Base-by-base conservation (phyloP, 345 rosid species). In the Chamaenerion angustifolium region DNA sequence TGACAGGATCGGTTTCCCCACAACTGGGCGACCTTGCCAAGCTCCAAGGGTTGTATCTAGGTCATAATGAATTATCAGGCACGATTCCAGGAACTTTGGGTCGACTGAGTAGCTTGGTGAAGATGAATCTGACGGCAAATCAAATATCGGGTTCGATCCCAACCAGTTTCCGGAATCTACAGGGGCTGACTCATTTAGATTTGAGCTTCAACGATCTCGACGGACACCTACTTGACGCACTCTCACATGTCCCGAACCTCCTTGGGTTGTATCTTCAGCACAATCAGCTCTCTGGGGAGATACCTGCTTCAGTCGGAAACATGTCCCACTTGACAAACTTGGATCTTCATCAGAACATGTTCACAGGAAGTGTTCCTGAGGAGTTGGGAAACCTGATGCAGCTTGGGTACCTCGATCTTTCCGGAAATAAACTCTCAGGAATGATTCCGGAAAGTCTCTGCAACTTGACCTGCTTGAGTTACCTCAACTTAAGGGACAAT, bases 31-130 rank as follows among this genome's bases (percentile, higher is more conserved):
- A 65, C 56, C 69, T 75, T 51, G 68, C 50, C 45, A 84, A 70
- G 77, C 77, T 92, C 41, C 98, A 92, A 67, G 98, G 94, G 51
- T 50, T 92, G 46, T 80, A 76, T 70, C 58, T 88, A 68, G 94
- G 77, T 19, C 72, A 76, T 45, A 87, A 92, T 71, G 76, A 58
- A 49, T 87, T 92, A 47, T 42, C 58, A 10, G 96, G 98, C 17
- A 50, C 59, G 46, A 72, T 92, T 55, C 98, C 98, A 1, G 75
- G 66, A 56, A 70, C 76, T 50, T 77, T 92, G 47, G 85, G 95
- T 8, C 45, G 40, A 37, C 64, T 87, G 65, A 57, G 65, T 42
- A 70, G 81, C 40, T 74, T 92, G 69, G 95, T 87, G 48, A 84
- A 84, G 76, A 71, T 92, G 54, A 87, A 87, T 56, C 56, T 92